These are phyloP conservation scores for Sphenostylis stenocarpa DNA, from an alignment of 306 rosid genomes.

Conservation along the genomic window DNA sequence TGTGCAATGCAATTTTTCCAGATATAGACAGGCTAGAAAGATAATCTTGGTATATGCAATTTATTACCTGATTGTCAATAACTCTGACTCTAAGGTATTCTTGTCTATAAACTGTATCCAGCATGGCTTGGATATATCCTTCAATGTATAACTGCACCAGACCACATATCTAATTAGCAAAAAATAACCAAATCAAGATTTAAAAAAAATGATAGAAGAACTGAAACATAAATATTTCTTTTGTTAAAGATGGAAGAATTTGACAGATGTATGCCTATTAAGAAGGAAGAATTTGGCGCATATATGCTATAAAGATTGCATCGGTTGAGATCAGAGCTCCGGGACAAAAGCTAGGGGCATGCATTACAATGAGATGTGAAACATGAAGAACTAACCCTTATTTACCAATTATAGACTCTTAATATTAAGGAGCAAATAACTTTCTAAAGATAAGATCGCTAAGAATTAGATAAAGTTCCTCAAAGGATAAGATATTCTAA, in stretches of 20 bases:
- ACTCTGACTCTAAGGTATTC: slow-evolving; percentile 92
- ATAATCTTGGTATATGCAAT: neutral
- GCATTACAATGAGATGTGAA: neutral
- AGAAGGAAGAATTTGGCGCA: neutral
- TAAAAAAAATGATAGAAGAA: slow-evolving; percentile 18
- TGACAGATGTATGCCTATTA: neutral
- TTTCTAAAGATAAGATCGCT: neutral
- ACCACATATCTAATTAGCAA: slow-evolving; percentile 38
- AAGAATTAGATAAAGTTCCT: neutral
- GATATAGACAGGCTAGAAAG: slow-evolving; percentile 13
- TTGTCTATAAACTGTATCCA: slow-evolving; percentile 86
- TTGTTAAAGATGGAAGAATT: neutral
- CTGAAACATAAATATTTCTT: neutral
- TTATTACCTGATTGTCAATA: slow-evolving; percentile 73
- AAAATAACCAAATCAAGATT: neutral
- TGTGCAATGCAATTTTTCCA: slow-evolving; percentile 17
- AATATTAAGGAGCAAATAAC: neutral
- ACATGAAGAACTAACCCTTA: neutral
- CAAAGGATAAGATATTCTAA: neutral
- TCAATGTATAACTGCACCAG: slow-evolving; percentile 84
- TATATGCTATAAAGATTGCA: neutral
- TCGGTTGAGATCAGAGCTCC: neutral
- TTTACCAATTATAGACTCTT: neutral
- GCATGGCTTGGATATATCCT: slow-evolving; percentile 98
- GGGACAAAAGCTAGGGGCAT: neutral